Evolutionary conservation across 2,329 filamentous ascomycete species (phyloP), one percentile per base, ranked within the genome.

Genomic region (Xylaria sp.): DNA sequence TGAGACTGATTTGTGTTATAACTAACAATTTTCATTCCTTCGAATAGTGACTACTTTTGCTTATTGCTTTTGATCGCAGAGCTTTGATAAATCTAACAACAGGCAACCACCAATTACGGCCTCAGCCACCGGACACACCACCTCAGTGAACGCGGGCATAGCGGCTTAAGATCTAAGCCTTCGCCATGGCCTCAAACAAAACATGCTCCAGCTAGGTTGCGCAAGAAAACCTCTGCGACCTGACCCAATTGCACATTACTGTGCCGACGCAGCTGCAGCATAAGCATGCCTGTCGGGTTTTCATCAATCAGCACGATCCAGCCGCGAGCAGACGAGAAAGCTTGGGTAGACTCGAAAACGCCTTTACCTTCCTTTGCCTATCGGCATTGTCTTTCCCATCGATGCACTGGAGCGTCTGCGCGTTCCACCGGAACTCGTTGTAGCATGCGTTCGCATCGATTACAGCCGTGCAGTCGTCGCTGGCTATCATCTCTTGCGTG

Each of bases 401-500:
- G 37, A 79, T 77, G 56, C 77, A 79, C 0, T 68, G 64, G 12
- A 79, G 67, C 1, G 77, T 79, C 53, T 74, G 74, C 8, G 73
- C 66, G 4, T 60, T 70, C 66, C 76, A 79, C 4, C 75, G 67
- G 67, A 73, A 78, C 65, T 77, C 70, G 67, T 79, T 79, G 67
- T 79, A 79, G 70, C 77, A 79, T 25, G 77, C 77, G 49, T 72
- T 76, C 17, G 77, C 75, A 49, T 79, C 76, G 63, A 78, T 76
- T 33, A 79, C 77, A 37, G 72, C 75, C 17, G 75, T 75, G 51
- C 77, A 79, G 28, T 79, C 76, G 47, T 78, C 74, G 11, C 72
- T 76, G 2, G 67, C 69, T 2, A 73, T 73, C 8, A 78, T 72
- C 17, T 78, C 75, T 17, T 57, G 57, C 15, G 72, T 76, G 65